Evolutionary conservation across 176 grass and related monocot species (phyloP).

Genomic region (Paspalum notatum): DNA sequence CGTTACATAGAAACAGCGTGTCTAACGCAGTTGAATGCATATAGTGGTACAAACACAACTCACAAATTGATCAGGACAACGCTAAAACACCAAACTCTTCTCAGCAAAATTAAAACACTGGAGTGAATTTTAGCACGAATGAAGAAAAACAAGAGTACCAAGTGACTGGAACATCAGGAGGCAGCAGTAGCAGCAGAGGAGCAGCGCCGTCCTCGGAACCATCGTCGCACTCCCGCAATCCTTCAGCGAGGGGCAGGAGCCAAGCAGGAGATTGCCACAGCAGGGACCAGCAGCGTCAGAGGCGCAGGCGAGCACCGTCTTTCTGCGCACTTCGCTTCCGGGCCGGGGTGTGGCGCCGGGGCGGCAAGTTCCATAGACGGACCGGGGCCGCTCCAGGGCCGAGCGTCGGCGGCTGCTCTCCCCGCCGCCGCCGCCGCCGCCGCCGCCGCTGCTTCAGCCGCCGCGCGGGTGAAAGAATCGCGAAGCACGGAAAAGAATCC

Average conservation of each 20-base stretch:
- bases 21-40: background rate
- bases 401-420: slow-evolving; percentile 17
- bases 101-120: background rate
- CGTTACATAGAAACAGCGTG: background rate
- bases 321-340: slow-evolving; percentile 16
- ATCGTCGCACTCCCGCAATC: background rate
- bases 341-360: slow-evolving; percentile 19
- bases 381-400: slow-evolving; percentile 22
- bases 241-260: slow-evolving; percentile 10
- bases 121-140: background rate
- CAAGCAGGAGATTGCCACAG: background rate
- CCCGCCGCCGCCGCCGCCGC: slow-evolving; percentile 3
- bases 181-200: slow-evolving; percentile 55
- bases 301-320: background rate
- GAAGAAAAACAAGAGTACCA: slow-evolving; percentile 31
- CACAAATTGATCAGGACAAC: background rate
- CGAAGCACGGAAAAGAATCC: slow-evolving; percentile 1
- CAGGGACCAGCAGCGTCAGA: background rate
- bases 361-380: slow-evolving; percentile 55
- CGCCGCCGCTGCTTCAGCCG: slow-evolving; percentile 1
- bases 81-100: background rate
- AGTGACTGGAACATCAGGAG: slow-evolving; percentile 53
- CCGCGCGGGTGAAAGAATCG: background rate
- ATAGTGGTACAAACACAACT: background rate
- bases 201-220: slow-evolving; percentile 25